Conservation (phyloP, 1,284 basidiomycete species). For the Tremellales sp. region DNA sequence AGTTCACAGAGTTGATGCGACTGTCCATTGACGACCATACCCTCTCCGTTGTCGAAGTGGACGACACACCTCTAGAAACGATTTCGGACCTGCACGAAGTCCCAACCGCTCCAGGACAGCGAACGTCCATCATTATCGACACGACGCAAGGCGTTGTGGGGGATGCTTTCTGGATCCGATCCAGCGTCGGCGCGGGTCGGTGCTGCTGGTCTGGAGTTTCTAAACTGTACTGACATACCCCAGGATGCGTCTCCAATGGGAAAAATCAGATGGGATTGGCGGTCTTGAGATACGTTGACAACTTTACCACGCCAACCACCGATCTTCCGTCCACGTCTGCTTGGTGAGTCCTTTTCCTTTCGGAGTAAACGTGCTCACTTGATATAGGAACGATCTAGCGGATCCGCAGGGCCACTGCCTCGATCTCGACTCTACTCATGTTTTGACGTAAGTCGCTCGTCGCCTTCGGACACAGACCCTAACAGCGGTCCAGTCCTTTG, state of each 20-base stretch:
- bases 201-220: background rate
- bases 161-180: conserved; percentile 38
- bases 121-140: conserved; percentile 39
- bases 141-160: conserved; percentile 27
- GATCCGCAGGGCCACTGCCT: conserved; percentile 11
- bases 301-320: conserved; percentile 1
- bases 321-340: conserved; percentile 13
- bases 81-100: conserved; percentile 25
- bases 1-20: conserved; percentile 9
- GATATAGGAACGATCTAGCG: conserved; percentile 2
- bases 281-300: conserved; percentile 25
- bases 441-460: conserved; percentile 11
- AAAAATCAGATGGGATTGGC: conserved; percentile 7
- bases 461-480: background rate
- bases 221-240: background rate
- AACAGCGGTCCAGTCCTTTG: conserved; percentile 25
- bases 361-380: background rate
- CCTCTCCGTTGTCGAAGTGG: conserved; percentile 31
- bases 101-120: conserved; percentile 28
- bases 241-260: conserved; percentile 7
- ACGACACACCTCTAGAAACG: conserved; percentile 26
- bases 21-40: conserved; percentile 35
- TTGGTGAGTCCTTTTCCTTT: conserved; percentile 20
- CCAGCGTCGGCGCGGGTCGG: conserved; percentile 20
- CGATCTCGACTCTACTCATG: conserved; percentile 26